Evolutionary conservation across 2,329 filamentous ascomycete genomes (phyloP), one percentile per base, ranked within the genome.

Genomic region (Lachnum nothofagi): DNA sequence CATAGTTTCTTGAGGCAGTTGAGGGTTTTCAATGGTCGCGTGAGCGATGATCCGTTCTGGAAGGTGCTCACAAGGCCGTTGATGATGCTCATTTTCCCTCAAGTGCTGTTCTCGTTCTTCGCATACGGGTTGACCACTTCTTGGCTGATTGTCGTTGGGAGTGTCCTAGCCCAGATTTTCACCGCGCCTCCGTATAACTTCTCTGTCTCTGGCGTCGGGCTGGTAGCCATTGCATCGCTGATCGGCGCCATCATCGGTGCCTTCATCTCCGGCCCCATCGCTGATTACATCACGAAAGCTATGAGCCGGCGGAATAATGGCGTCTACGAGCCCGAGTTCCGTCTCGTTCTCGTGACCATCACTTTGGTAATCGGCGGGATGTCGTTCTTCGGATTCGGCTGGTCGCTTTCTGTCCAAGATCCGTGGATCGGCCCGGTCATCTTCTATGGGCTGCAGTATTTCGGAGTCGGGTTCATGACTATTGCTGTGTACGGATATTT

Each of bases 211-310:
- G 38, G 27, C 1, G 40, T 54, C 20, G 52, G 52, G 2, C 39
- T 51, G 12, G 43, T 54, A 4, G 35, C 45, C 5, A 27, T 46
- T 17, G 38, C 45, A 4, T 34, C 52, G 12, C 29, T 54, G 10
- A 41, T 54, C n/a, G 52, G 52, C 5, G 43, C 45, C 3, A 41
- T 49, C 16, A 43, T 54, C n/a, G 52, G 52, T 2, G 45, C 46
- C 4, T 49, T 55, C 25, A 42, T 49, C 14, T 52, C 49, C 1
- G 53, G 53, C 6, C 42, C 48, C 1, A 34, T 51, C 24, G 48
- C 48, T 3, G 52, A 54, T 24, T 46, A 70, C 55, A 77, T 80
- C 53, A 70, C 79, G 31, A 67, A 72, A 27, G 76, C 72, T 70
- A 55, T 62, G 52, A 49, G 51, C 22, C 34, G 50, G 43, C 25